Conservation (phyloP, 2,329 filamentous ascomycete genomes). For the Ceratocystis harringtonii region DNA sequence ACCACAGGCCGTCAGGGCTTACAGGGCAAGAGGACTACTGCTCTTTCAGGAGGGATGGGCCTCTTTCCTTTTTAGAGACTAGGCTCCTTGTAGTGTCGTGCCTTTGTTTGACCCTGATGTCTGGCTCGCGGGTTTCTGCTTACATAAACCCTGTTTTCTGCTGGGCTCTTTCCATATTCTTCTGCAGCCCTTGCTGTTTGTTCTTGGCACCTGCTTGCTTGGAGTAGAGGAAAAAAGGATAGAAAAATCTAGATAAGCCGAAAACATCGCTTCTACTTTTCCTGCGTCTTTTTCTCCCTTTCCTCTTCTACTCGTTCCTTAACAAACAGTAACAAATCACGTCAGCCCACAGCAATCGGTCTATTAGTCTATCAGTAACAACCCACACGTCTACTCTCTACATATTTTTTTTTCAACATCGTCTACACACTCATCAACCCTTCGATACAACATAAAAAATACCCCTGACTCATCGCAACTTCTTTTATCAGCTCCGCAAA, state of each 20-base stretch:
- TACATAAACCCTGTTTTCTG: neutral
- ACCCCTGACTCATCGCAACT: too few relatives aligned
- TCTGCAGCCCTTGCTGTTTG: too few relatives aligned
- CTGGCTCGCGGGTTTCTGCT: neutral
- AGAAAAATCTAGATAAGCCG: conserved; percentile 10
- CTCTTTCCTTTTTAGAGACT: neutral
- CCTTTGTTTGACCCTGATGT: too few relatives aligned
- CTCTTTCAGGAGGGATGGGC: too few relatives aligned
- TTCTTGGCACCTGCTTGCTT: neutral
- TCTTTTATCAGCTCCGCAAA: too few relatives aligned
- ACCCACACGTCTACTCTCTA: neutral
- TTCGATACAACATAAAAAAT: too few relatives aligned
- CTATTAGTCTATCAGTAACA: too few relatives aligned
- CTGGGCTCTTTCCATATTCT: too few relatives aligned
- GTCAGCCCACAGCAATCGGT: neutral
- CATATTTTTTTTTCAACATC: too few relatives aligned
- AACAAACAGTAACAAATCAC: too few relatives aligned
- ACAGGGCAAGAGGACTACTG: neutral
- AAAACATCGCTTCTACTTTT: too few relatives aligned
- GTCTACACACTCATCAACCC: too few relatives aligned
- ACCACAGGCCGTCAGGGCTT: neutral
- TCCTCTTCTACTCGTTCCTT: neutral
- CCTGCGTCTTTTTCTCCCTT: conserved; percentile 8
- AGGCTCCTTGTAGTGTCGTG: neutral
- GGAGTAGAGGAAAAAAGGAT: neutral